phyloP scores from a whole-genome alignment of 2,329 filamentous ascomycete genomes.

The Pseudogymnoascus sp. region DNA sequence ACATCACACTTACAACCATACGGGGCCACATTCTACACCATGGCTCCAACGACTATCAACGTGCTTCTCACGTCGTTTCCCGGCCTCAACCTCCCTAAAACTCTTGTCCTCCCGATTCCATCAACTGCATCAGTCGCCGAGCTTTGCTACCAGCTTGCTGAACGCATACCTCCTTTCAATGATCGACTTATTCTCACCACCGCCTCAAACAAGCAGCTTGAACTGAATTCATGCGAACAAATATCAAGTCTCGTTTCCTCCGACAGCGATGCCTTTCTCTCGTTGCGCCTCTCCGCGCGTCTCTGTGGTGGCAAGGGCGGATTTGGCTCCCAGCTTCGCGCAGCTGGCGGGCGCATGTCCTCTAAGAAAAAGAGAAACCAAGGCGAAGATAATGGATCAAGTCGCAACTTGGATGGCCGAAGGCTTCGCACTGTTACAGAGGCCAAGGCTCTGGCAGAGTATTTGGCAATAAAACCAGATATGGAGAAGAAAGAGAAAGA shows the following conservation, averaged over 20 bases:
- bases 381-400: constrained; percentile 79
- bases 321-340: constrained; percentile 93
- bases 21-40: constrained; percentile 26
- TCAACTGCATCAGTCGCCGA: constrained; percentile 57
- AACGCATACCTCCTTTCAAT: constrained; percentile 49
- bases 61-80: constrained; percentile 78
- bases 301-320: constrained; percentile 93
- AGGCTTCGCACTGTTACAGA: constrained; percentile 87
- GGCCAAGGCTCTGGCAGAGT: constrained; percentile 90
- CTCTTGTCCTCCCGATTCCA: constrained; percentile 66
- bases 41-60: constrained; percentile 59
- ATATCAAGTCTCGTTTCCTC: constrained; percentile 55
- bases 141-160: constrained; percentile 55
- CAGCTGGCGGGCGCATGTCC: constrained; percentile 96
- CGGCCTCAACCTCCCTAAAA: constrained; percentile 75
- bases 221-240: constrained; percentile 41
- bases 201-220: constrained; percentile 64
- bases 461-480: constrained; percentile 88
- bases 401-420: constrained; percentile 85
- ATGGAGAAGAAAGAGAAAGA: constrained; percentile 96
- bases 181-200: constrained; percentile 72
- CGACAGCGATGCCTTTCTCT: constrained; percentile 60
- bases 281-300: constrained; percentile 70
- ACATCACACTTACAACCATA: neutral
- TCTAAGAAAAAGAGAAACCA: constrained; percentile 77